Conservation (phyloP, 2,329 filamentous ascomycete genomes). For the Apiospora phragmitis region DNA sequence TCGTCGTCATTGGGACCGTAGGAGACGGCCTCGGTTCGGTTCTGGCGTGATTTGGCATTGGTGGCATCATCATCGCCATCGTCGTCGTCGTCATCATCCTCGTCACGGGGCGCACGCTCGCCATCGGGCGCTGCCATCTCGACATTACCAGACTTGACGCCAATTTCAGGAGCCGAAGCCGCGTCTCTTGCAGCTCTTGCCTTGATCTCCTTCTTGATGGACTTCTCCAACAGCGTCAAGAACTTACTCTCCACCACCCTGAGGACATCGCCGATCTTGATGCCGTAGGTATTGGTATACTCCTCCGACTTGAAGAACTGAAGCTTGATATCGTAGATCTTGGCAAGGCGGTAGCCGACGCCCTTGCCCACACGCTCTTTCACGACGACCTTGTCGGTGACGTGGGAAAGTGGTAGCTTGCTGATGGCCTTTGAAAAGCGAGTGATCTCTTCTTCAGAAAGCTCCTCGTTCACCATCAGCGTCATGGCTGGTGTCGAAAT, state of each 20-base stretch:
- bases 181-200: conserved; percentile 69
- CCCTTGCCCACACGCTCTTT: conserved; percentile 78
- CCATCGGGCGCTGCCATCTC: conserved; percentile 47
- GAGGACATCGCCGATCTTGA: conserved; percentile 75
- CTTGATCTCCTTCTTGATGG: conserved; percentile 78
- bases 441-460: conserved; percentile 68
- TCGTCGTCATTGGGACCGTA: conserved; percentile 94
- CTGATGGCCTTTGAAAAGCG: conserved; percentile 92
- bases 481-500: conserved; percentile 94
- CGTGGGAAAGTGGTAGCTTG: conserved; percentile 77
- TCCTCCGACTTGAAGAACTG: conserved; percentile 83
- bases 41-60: conserved; percentile 70
- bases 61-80: conserved; percentile 79
- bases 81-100: conserved; percentile 69
- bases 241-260: conserved; percentile 79
- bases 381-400: conserved; percentile 79
- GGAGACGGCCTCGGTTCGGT: conserved; percentile 78
- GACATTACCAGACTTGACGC: conserved; percentile 52
- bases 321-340: conserved; percentile 80
- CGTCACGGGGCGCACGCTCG: conserved; percentile 40
- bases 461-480: conserved; percentile 71
- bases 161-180: conserved; percentile 75
- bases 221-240: conserved; percentile 67
- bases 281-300: conserved; percentile 84
- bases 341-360: conserved; percentile 68